Percentiles rank a stretch among this genome's conserved stretches.
Evolutionary conservation across 2,329 filamentous ascomycete genomes (phyloP).

Genomic region (Arthrobotrys musiformis): DNA sequence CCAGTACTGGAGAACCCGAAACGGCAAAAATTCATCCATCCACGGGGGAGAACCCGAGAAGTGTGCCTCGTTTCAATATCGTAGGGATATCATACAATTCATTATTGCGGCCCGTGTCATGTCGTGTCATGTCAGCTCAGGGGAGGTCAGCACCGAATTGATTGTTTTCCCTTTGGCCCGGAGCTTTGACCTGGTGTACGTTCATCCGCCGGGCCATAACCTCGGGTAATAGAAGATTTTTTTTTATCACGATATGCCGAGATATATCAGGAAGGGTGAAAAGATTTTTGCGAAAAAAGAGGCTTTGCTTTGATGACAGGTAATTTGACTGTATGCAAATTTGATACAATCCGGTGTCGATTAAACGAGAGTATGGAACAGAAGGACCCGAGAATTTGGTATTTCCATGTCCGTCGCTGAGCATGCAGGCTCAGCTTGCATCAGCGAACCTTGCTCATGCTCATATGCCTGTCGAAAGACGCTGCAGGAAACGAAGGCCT

Average conservation of each 20-base stretch:
- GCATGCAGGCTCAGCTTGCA: constrained; percentile 33
- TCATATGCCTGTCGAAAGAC: constrained; percentile 15
- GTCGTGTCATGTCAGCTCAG: neutral
- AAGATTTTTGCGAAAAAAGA: constrained; percentile 14
- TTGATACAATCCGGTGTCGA: constrained; percentile 17
- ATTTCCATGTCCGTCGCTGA: constrained; percentile 45
- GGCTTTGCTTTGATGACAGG: constrained; percentile 16
- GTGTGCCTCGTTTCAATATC: constrained; percentile 39
- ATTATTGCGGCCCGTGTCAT: constrained; percentile 20
- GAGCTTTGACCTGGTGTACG: constrained; percentile 16
- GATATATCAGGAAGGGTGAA: too few species aligned
- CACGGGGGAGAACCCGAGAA: constrained; percentile 2
- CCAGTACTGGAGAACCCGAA: constrained; percentile 5
- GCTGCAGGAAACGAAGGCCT: constrained; percentile 16
- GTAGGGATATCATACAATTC: constrained; percentile 15
- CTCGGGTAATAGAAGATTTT: constrained; percentile 35
- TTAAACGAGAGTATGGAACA: constrained; percentile 23
- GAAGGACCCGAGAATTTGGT: constrained; percentile 42
- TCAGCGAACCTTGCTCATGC: constrained; percentile 36
- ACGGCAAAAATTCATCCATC: constrained; percentile 51
- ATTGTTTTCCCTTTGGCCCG: constrained; percentile 39
- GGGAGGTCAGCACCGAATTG: neutral
- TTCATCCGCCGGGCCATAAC: constrained; percentile 34
- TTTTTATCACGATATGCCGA: constrained; percentile 15
- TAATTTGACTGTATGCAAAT: constrained; percentile 26